These are phyloP conservation scores for Coriolopsis trogii DNA, from an alignment of 1,284 basidiomycete genomes.

Conservation along the genomic window DNA sequence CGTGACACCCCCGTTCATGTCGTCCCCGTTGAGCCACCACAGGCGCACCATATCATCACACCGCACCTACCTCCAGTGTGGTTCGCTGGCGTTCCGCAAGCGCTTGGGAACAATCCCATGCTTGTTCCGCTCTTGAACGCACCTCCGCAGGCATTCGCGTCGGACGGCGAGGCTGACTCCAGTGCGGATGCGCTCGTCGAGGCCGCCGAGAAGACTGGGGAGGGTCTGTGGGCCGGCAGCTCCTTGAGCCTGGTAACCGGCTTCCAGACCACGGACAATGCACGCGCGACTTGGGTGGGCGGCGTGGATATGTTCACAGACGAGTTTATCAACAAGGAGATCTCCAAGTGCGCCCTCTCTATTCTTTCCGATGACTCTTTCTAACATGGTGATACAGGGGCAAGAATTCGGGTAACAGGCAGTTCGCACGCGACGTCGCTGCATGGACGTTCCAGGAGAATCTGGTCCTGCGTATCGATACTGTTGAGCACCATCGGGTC, in stretches of 20 bases:
- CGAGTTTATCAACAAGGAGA: conserved; percentile 65
- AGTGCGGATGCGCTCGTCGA: conserved; percentile 63
- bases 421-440: conserved; percentile 75
- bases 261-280: conserved; percentile 84
- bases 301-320: conserved; percentile 80
- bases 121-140: conserved; percentile 84
- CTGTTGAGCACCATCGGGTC: conserved; percentile 72
- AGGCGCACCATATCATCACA: conserved; percentile 45
- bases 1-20: conserved; percentile 59
- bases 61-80: conserved; percentile 58
- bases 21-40: conserved; percentile 56
- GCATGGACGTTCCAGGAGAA: conserved; percentile 93
- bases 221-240: conserved; percentile 80
- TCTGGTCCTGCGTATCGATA: conserved; percentile 79
- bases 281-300: conserved; percentile 83
- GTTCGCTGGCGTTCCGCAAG: conserved; percentile 80
- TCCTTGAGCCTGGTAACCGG: conserved; percentile 81
- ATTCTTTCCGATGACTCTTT: not conserved
- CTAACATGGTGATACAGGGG: conserved; percentile 45
- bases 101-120: conserved; percentile 79
- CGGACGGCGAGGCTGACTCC: conserved; percentile 61
- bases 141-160: conserved; percentile 72
- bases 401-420: conserved; percentile 71
- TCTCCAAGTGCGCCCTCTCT: conserved; percentile 52
- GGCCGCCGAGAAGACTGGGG: conserved; percentile 69